Conservation (phyloP, 192 early-diverging fungal species). For the Bifiguratus adelaidae region DNA sequence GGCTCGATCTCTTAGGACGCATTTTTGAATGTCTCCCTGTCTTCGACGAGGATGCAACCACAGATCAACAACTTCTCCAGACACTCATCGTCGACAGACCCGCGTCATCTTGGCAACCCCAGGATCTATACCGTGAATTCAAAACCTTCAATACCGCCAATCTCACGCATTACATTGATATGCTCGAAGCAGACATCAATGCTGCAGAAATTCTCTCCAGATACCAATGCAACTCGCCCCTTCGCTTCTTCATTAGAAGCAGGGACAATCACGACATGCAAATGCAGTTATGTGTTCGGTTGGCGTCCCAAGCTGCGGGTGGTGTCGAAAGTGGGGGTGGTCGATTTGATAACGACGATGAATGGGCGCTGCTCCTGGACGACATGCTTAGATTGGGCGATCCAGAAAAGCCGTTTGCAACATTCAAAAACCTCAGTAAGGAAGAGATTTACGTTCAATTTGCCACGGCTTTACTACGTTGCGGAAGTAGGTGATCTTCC, state of each 20-base stretch:
- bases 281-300: constrained; percentile 46
- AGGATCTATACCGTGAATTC: constrained; percentile 13
- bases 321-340: constrained; percentile 36
- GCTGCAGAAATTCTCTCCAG: constrained; percentile 46
- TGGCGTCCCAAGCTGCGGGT: constrained; percentile 37
- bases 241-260: constrained; percentile 48
- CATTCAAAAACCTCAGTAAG: too few relatives aligned
- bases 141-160: constrained; percentile 12
- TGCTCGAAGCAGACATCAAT: constrained; percentile 46
- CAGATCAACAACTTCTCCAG: not conserved
- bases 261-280: constrained; percentile 29
- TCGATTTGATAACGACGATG: constrained; percentile 47
- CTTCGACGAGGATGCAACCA: constrained; percentile 22
- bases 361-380: constrained; percentile 51
- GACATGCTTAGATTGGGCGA: constrained; percentile 48
- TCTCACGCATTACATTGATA: constrained; percentile 35
- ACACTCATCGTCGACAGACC: not conserved
- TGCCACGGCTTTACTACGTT: constrained; percentile 41
- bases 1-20: constrained; percentile 29
- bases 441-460: constrained; percentile 52
- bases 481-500: constrained; percentile 36
- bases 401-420: constrained; percentile 28
- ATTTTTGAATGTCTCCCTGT: constrained; percentile 44
- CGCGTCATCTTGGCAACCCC: not conserved
- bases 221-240: constrained; percentile 41